A percentile compares a stretch with the other conserved stretches of the same genome.
phyloP scores from a whole-genome alignment of 2,329 filamentous ascomycete species.

The Beauveria pseudobassiana region DNA sequence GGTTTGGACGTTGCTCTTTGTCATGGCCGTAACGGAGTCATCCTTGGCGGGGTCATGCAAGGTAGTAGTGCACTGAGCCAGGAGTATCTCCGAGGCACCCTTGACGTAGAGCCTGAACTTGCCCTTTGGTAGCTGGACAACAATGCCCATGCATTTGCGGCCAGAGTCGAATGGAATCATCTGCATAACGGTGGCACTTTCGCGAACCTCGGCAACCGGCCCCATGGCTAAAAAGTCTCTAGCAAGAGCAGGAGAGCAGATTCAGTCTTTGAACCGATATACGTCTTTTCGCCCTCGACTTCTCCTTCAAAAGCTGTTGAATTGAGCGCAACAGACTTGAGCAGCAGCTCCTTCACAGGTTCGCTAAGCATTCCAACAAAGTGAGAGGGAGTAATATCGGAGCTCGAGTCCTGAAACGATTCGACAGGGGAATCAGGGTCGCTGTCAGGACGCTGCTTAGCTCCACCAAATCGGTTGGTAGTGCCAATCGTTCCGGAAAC shows the following conservation, averaged over 20 bases:
- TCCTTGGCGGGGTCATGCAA: conserved; percentile 42
- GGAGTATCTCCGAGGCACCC: conserved; percentile 58
- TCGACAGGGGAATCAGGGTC: conserved; percentile 17
- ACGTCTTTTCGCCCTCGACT: conserved; percentile 56
- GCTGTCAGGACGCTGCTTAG: conserved; percentile 18
- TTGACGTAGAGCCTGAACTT: conserved; percentile 52
- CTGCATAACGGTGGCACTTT: conserved; percentile 52
- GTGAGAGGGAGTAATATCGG: conserved; percentile 37
- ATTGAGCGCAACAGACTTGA: conserved; percentile 56
- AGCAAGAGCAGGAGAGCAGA: conserved; percentile 63
- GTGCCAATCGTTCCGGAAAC: conserved; percentile 54
- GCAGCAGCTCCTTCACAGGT: conserved; percentile 44
- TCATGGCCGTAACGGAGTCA: conserved; percentile 35
- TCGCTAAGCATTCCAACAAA: conserved; percentile 38
- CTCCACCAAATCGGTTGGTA: conserved; percentile 45
- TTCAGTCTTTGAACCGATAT: conserved; percentile 73
- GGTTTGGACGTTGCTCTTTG: conserved; percentile 44
- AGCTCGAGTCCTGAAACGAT: conserved; percentile 20
- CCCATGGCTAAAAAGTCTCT: conserved; percentile 61
- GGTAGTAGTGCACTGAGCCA: conserved; percentile 46
- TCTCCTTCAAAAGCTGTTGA: conserved; percentile 73
- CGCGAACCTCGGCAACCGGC: conserved; percentile 55
- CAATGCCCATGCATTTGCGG: conserved; percentile 64
- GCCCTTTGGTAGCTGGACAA: conserved; percentile 44
- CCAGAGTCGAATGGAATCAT: conserved; percentile 69